A percentile compares a stretch with the other conserved stretches of the same genome.
These are phyloP conservation scores for Penicillium brasilianum DNA, from an alignment of 2,329 filamentous ascomycete species.

Conservation along the genomic window DNA sequence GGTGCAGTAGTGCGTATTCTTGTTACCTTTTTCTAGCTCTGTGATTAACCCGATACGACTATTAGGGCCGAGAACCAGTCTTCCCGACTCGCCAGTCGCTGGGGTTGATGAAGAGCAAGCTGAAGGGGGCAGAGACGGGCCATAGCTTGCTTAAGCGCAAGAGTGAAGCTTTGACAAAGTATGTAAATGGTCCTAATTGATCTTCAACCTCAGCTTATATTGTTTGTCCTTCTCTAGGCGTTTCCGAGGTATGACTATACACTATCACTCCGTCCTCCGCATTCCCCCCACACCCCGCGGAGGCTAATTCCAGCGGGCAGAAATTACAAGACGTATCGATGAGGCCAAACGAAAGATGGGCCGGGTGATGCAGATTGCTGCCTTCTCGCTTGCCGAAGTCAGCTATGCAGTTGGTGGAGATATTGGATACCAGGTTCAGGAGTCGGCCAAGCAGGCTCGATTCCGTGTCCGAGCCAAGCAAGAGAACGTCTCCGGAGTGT, in stretches of 20 bases:
- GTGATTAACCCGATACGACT: conserved; percentile 13
- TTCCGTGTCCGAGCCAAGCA: conserved; percentile 95
- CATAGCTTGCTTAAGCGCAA: conserved; percentile 97
- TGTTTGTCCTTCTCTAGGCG: conserved; percentile 61
- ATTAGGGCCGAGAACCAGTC: conserved; percentile 88
- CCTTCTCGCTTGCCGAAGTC: conserved; percentile 95
- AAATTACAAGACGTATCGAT: conserved; percentile 96
- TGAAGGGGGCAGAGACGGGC: conserved; percentile 89
- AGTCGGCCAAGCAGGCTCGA: conserved; percentile 88
- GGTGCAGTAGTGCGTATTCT: conserved; percentile 40
- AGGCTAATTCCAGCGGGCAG: conserved; percentile 54
- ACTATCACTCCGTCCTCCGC: conserved; percentile 23
- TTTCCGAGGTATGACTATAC: conserved; percentile 72
- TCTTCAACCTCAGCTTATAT: conserved; percentile 25
- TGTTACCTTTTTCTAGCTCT: neutral
- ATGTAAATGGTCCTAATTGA: conserved; percentile 39
- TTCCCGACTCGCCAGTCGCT: conserved; percentile 98
- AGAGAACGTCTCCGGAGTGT: conserved; percentile 97
- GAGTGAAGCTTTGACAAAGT: conserved; percentile 98
- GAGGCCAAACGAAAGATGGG: conserved; percentile 99
- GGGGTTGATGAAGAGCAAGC: conserved; percentile 95
- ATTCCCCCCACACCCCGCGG: conserved; percentile 30
- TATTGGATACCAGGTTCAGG: conserved; percentile 96
- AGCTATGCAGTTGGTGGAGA: conserved; percentile 96
- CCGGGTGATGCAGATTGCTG: conserved; percentile 97